Percentiles rank a stretch among this genome's conserved stretches.
These are phyloP conservation scores for Solanum neorickii DNA, from an alignment of 257 asterid genomes.

Conservation along the genomic window DNA sequence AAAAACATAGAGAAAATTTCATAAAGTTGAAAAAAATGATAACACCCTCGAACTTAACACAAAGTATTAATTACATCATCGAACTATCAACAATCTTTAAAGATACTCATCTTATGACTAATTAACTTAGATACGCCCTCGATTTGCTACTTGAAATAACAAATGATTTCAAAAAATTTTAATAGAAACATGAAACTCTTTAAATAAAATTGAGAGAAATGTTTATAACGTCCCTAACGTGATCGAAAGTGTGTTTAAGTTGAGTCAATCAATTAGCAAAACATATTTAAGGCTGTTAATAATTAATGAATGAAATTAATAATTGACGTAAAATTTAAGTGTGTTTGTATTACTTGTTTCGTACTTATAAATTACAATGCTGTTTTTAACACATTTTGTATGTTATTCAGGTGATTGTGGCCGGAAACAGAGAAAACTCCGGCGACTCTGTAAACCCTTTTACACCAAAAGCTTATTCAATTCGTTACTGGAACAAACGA, in stretches of 20 bases:
- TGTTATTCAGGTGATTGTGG: slow-evolving; percentile 28
- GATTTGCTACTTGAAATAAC: rapidly evolving
- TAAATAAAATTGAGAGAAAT: rapidly evolving
- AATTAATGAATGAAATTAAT: neutral
- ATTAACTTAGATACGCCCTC: no score
- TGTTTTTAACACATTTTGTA: neutral
- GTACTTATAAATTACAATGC: neutral
- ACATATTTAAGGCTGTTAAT: rapidly evolving
- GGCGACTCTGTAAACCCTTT: slow-evolving; percentile 27
- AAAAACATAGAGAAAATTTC: neutral
- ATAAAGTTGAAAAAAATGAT: no score
- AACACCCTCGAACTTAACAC: rapidly evolving
- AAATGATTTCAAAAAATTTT: no score
- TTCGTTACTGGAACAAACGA: slow-evolving; percentile 54
- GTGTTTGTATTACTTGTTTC: rapidly evolving
- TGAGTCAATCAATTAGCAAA: rapidly evolving
- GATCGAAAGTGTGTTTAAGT: no score
- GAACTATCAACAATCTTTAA: no score
- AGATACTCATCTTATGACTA: rapidly evolving
- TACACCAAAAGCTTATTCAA: slow-evolving; percentile 39
- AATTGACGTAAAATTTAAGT: rapidly evolving
- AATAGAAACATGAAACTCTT: rapidly evolving
- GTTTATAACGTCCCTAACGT: rapidly evolving
- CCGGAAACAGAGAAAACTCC: slow-evolving; percentile 1
- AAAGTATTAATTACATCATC: no score